Conservation (phyloP, 768 basidiomycete species). For the Serendipita sp. region DNA sequence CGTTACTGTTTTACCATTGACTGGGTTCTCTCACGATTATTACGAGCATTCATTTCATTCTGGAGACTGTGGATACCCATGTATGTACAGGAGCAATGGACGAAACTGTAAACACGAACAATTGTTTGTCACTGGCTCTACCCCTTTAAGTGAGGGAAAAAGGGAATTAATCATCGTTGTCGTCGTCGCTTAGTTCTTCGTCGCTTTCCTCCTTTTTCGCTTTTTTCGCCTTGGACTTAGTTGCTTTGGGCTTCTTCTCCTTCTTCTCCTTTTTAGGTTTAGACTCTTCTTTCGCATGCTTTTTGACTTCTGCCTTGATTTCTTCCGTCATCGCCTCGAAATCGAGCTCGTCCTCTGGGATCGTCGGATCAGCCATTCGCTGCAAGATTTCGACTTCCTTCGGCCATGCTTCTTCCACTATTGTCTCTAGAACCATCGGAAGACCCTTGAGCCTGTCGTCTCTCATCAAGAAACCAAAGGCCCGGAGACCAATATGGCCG, state of each 20-base stretch:
- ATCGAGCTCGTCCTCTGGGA: constrained; percentile 3
- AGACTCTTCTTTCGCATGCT: constrained; percentile 3
- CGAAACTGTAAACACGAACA: too few species aligned
- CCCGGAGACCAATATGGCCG: constrained; percentile 45
- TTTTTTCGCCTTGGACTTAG: constrained; percentile 5
- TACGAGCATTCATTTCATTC: too few species aligned
- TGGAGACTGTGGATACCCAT: too few species aligned
- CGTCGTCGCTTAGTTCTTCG: not conserved
- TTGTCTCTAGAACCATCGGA: constrained; percentile 73
- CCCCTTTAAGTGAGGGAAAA: not conserved
- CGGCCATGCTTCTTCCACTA: constrained; percentile 62
- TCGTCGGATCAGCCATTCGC: constrained; percentile 19
- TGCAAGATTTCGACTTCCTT: constrained; percentile 53
- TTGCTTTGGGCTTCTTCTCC: not conserved
- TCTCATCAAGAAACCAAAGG: constrained; percentile 50
- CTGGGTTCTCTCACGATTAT: too few species aligned
- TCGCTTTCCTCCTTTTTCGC: constrained; percentile 14
- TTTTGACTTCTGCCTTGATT: constrained; percentile 11
- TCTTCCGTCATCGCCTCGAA: constrained; percentile 9
- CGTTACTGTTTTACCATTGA: too few species aligned
- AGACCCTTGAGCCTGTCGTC: constrained; percentile 53
- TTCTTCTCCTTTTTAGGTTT: constrained; percentile 6
- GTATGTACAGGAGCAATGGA: too few species aligned
- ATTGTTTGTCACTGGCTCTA: too few species aligned
- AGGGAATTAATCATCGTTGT: not conserved